These are phyloP conservation scores for Voacanga thouarsii DNA, from an alignment of 257 asterid species.

Conservation along the genomic window DNA sequence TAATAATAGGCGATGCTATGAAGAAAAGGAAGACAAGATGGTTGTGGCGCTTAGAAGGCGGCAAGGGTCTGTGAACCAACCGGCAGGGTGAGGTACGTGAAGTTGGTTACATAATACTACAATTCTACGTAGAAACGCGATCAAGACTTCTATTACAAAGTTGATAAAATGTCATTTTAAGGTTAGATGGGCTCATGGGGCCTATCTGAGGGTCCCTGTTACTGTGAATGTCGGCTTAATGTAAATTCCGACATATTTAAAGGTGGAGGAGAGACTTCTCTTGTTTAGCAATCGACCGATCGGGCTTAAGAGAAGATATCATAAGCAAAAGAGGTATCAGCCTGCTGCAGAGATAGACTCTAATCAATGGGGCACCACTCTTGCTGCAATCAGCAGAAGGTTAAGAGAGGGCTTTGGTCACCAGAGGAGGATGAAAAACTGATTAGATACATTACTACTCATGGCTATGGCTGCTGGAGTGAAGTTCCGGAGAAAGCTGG, in stretches of 20 bases:
- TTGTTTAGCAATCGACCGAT: constrained; percentile 1
- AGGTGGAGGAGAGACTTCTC: constrained; percentile 4
- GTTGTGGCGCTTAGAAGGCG: background rate
- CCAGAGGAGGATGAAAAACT: constrained; percentile 97
- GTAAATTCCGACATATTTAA: constrained; percentile 28
- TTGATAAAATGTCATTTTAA: constrained; percentile 81
- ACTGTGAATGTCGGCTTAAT: constrained; percentile 35
- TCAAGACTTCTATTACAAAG: constrained; percentile 17
- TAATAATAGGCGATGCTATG: constrained; percentile 3
- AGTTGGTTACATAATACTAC: constrained; percentile 43
- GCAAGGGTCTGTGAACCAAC: constrained; percentile 7
- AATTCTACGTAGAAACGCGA: constrained; percentile 39
- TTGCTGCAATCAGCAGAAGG: constrained; percentile 99
- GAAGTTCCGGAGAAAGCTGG: constrained; percentile 99
- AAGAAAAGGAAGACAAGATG: constrained; percentile 5
- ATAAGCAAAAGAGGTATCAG: too few relatives aligned
- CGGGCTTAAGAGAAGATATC: background rate
- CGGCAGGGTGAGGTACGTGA: constrained; percentile 18
- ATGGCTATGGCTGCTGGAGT: constrained; percentile 98
- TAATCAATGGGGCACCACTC: constrained; percentile 83
- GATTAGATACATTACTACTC: constrained; percentile 63
- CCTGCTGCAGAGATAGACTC: background rate
- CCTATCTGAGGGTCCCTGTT: constrained; percentile 32
- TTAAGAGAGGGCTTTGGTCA: constrained; percentile 97
- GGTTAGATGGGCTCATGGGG: constrained; percentile 84